Evolutionary conservation across 495 filamentous ascomycete genomes (phyloP), one percentile per base, ranked within the genome.

Genomic region (Penicillium goetzii): DNA sequence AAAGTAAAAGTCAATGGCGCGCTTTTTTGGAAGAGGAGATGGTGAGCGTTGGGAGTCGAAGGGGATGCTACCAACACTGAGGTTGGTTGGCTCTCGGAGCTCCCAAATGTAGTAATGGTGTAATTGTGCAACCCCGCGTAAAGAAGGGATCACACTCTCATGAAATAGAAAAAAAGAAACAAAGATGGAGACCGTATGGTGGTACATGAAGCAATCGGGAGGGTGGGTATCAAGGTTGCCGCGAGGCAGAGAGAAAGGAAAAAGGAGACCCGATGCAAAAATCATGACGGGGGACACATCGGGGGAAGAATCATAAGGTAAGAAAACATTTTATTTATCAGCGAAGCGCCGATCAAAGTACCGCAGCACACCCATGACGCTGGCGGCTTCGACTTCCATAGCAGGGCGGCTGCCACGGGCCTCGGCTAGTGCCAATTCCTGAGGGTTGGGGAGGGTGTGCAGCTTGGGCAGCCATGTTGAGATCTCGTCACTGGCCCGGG

Each of bases 331-430:
- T 74, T 71, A 80, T 72, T 81, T 80, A 60, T 80, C 76, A 26
- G 78, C 76, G 56, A 96, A 96, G 41, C 92, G 74, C 40, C 91
- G 83, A 70, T 96, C 92, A 70, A 96, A 92, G 60, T 88, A 88
- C 65, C 89, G 91, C 59, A 96, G 73, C 32, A 95, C 91, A 41
- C 88, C 87, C 88, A 94, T 92, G 28, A 96, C 91, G 71, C 89
- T 93, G 5, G 90, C 91, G 1, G 92, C 90, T 70, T 96, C 91
- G 10, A 96, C 88, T 70, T 94, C 90, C 65, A 92, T 86, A 7
- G 90, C 88, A 23, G 83, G 83, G 61, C 87, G 80, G 17, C 69
- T 43, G 40, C 65, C 57, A 32, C 51, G 66, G 7, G 55, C 57
- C 56, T 75, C 69, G 7, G 72, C 65, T 5, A 69, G 67, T 12